Evolutionary conservation across 2,329 filamentous ascomycete species (phyloP), one percentile per base, ranked within the genome.

Genomic region (Graphilbum ipis-grandicollis): DNA sequence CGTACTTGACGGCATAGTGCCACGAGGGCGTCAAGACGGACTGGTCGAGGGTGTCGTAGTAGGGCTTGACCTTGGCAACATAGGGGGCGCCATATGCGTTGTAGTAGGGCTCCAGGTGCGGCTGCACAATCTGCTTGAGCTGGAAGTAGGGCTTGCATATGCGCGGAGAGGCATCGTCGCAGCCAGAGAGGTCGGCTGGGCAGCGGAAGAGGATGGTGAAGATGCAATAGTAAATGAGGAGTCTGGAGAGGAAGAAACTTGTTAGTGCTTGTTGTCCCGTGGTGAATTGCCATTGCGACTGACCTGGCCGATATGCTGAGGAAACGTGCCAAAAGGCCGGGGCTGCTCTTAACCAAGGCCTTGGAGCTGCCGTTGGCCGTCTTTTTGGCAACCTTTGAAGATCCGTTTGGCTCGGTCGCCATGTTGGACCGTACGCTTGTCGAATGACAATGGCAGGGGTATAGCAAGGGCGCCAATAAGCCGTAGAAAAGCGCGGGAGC

Each of bases 151-250:
- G 77, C 50, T 77, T 77, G 68, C 90, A 98, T 43, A 96, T 70
- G 44, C 62, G 67, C 1, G 86, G 81, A 2, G 83, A 81, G 22
- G 66, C 58, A 19, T 79, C 71, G 48, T 72, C 69, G 49, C 90
- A 71, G 19, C 72, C 66, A 21, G 76, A 68, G 41, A 77, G 58
- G 9, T 71, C 72, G 3, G 75, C 63, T 12, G 88, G 88, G 55
- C 88, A 98, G 42, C 78, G 73, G 54, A 98, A 80, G 41, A 88
- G 58, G 38, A 90, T 61, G 19, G 80, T 90, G 42, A 85, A 56
- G 44, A 96, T 75, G 26, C 76, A 68, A 54, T 90, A 93, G 88
- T 88, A 98, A 17, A 83, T 79, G 40, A 77, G 56, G 32, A 94
- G 56, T 50, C 88, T 88, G 36, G 37, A n/a, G n/a, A n/a, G n/a